Evolutionary conservation across 148 eudicot species (phyloP), one percentile per base, ranked within the genome.

Genomic region (Simmondsia chinensis): DNA sequence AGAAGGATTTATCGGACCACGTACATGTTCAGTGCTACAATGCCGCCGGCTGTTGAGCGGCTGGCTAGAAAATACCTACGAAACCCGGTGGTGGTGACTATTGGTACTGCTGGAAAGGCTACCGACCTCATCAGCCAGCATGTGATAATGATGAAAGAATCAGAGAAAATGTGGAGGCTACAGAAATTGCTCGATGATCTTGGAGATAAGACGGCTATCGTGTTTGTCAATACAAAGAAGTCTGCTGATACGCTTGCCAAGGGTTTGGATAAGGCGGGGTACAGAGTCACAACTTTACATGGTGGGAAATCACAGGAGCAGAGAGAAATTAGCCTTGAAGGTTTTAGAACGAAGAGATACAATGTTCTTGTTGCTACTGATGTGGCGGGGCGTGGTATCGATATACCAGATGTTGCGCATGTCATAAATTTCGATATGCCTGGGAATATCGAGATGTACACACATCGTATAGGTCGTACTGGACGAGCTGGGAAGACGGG

Each of bases 31-130:
- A 75, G 87, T 47, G 95, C 95, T 27, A 81, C 91, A 9, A 77
- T 85, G 95, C 80, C 86, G 14, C 77, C 86, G 22, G 78, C 82
- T 41, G 87, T 85, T 5, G 91, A 85, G 74, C 56, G 78, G 60
- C 87, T 85, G 37, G 95, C 95, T 13, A 65, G 83, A 57, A 85
- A 85, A 72, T 85, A 72, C 68, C 55, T 81, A 52, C 74, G 95
- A 50, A 85, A 80, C 46, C 95, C 95, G 3, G 91, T 80, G 57
- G 85, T 80, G 16, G 91, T 85, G 16, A 77, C 68, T 7, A 75
- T 86, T 36, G 95, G 95, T 9, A 81, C 91, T 39, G 83, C 95
- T 31, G 91, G 95, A 8, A 81, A 78, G 62, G 47, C 91, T 7
- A 86, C 87, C 9, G 87, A 86, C 42, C 75, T 77, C 33, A 81